phyloP scores from a whole-genome alignment of 2,329 filamentous ascomycete genomes.

The Alternaria novae-zelandiae region DNA sequence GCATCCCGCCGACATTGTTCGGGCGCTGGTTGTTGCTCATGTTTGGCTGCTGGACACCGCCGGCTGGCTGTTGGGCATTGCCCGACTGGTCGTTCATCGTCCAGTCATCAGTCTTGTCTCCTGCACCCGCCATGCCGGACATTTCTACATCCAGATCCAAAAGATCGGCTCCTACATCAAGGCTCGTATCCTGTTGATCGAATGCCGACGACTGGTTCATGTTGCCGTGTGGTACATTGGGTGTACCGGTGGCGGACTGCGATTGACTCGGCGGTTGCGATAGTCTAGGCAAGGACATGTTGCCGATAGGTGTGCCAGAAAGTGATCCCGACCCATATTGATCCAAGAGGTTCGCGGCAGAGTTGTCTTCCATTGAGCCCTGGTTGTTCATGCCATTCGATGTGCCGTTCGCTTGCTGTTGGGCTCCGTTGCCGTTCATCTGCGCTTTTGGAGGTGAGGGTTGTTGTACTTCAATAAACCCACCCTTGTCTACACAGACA shows the following conservation, averaged over 20 bases:
- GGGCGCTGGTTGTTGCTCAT: slow-evolving; percentile 25
- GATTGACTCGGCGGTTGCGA: slow-evolving; percentile 63
- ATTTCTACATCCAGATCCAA: slow-evolving; percentile 60
- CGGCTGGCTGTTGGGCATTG: slow-evolving; percentile 25
- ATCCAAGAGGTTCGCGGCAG: slow-evolving; percentile 68
- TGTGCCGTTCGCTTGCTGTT: slow-evolving; percentile 40
- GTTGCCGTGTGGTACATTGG: slow-evolving; percentile 45
- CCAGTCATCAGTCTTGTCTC: slow-evolving; percentile 47
- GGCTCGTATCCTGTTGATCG: slow-evolving; percentile 29
- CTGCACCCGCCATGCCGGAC: slow-evolving; percentile 59
- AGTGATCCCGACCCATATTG: slow-evolving; percentile 70
- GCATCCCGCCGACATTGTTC: slow-evolving; percentile 20
- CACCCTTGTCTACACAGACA: slow-evolving; percentile 77
- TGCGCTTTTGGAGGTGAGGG: slow-evolving; percentile 35
- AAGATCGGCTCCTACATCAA: slow-evolving; percentile 42
- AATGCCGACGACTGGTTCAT: slow-evolving; percentile 31
- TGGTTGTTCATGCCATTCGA: slow-evolving; percentile 42
- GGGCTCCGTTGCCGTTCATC: slow-evolving; percentile 39
- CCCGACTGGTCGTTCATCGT: slow-evolving; percentile 38
- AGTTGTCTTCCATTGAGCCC: slow-evolving; percentile 44
- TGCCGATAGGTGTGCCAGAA: slow-evolving; percentile 66
- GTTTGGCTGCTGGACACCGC: slow-evolving; percentile 22
- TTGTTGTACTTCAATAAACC: slow-evolving; percentile 65
- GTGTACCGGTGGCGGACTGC: slow-evolving; percentile 65
- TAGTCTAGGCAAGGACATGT: slow-evolving; percentile 63